Conservation (phyloP, 1,284 basidiomycete genomes). For the Boletellus dicymbophilus region DNA sequence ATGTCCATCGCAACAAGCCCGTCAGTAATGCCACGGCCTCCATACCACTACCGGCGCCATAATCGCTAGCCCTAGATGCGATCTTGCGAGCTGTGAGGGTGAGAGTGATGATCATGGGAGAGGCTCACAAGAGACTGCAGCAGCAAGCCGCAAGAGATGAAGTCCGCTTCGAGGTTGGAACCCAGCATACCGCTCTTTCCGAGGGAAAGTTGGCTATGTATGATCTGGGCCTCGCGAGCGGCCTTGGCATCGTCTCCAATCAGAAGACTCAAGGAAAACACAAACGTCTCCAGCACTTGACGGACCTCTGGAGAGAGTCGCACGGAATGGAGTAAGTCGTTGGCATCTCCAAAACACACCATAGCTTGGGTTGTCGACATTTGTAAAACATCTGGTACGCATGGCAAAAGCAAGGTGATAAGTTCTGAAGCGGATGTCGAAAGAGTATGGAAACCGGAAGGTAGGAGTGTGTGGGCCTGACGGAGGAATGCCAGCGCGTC, state of each 20-base stretch:
- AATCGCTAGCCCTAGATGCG: slow-evolving; percentile 53
- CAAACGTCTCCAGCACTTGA: slow-evolving; percentile 59
- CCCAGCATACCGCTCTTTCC: slow-evolving; percentile 58
- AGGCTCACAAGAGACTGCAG: slow-evolving; percentile 57
- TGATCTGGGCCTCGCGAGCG: slow-evolving; percentile 64
- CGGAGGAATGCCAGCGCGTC: slow-evolving; percentile 61
- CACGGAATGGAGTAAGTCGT: slow-evolving; percentile 53
- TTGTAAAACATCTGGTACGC: slow-evolving; percentile 58
- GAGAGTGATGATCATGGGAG: background rate
- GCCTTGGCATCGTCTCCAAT: slow-evolving; percentile 70
- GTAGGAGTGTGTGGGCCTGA: slow-evolving; percentile 55
- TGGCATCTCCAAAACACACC: slow-evolving; percentile 53
- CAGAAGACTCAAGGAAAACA: slow-evolving; percentile 56
- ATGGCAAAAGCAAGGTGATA: slow-evolving; percentile 57
- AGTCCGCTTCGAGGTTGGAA: slow-evolving; percentile 61
- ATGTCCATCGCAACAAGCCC: slow-evolving; percentile 60
- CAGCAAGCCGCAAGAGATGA: slow-evolving; percentile 60
- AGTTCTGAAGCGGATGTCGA: slow-evolving; percentile 61
- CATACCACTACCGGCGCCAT: slow-evolving; percentile 60
- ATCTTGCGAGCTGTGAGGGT: slow-evolving; percentile 44
- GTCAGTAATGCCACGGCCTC: slow-evolving; percentile 59
- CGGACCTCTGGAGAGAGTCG: slow-evolving; percentile 51
- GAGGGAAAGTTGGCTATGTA: slow-evolving; percentile 61
- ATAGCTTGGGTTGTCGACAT: slow-evolving; percentile 59
- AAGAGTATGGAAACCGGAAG: slow-evolving; percentile 63